Evolutionary conservation across 768 basidiomycete genomes (phyloP), one percentile per base, ranked within the genome.

Genomic region (Fistulinella prunicolor): DNA sequence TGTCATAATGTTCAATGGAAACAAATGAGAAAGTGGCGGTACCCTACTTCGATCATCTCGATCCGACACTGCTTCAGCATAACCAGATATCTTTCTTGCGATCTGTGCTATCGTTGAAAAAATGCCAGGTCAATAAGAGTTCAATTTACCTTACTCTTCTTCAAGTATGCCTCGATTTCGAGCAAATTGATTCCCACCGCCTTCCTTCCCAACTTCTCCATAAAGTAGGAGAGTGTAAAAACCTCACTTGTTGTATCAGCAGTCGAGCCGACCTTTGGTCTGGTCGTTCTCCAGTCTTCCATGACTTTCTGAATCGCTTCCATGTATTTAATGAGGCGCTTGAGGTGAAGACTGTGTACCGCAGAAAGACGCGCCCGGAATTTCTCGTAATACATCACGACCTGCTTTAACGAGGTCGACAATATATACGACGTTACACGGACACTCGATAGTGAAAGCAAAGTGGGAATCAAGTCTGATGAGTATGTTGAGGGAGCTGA

Each of bases 391-490:
- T 98, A 98, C 23, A 74, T 73, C 21, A 77, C 75, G 12, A 96
- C 82, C 69, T 97, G 94, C 20, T 75, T 72, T 4, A 88, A 70
- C 0, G 92, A 89, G 3, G 72, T 73, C 1, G 70, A 60, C 14
- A 98, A 72, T 9, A 74, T 80, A 1, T 66, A 51, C 12, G 76
- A 74, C 5, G 85, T 73, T 3, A 97, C 71, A 5, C 77, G 71
- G 22, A 81, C 74, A 2, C 89, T 89, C 46, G 95, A 90, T 24
- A 96, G 74, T 1, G 91, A 88, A 9, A 99, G 79, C 2, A 99
- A 72, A 0, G 94, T 92, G 17, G 93, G 84, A 58, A 94, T 92
- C 41, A 96, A 69, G 65, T 96, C 92, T 94, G 49, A 45, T 41
- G 21, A 46, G 19, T 58, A 37, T 38, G n/a, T 36, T 37, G n/a